Evolutionary conservation across 176 grass and related monocot genomes (phyloP).

Genomic region (Otatea glauca): DNA sequence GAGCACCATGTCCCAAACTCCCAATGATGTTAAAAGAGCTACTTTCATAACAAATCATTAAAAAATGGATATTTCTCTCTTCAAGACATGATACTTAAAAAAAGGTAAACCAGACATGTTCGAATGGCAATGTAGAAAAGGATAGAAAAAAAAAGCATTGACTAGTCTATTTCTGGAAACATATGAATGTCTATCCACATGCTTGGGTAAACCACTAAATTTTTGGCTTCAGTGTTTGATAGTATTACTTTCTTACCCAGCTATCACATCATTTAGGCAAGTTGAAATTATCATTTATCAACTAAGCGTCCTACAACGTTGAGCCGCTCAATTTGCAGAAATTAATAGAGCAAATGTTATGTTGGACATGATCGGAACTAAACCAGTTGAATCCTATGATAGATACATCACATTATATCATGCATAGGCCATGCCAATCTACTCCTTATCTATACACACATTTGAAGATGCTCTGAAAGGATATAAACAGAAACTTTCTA

Average conservation of each 20-base stretch:
- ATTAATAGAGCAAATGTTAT: not conserved
- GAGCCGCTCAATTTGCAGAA: no score
- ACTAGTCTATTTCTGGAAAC: conserved; percentile 1
- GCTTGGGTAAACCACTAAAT: not conserved
- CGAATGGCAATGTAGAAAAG: not conserved
- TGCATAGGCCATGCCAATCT: not conserved
- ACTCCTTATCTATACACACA: not conserved
- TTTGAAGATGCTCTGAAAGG: not conserved
- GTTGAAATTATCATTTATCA: not conserved
- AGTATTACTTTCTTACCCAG: not conserved
- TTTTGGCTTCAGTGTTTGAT: not conserved
- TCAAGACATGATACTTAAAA: not conserved
- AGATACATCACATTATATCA: not conserved
- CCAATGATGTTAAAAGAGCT: not conserved
- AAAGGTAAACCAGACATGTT: not conserved
- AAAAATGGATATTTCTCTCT: not conserved
- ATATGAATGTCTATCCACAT: not conserved
- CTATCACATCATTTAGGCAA: not conserved
- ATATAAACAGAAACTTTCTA: not conserved
- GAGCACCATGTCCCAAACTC: not conserved
- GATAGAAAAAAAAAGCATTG: not conserved
- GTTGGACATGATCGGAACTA: not conserved
- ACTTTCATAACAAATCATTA: not conserved
- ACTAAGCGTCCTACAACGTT: not conserved
- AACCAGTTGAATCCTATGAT: not conserved